Percentiles rank a stretch among this genome's conserved stretches.
These are phyloP conservation scores for Xylariomycetidae sp. DNA, from an alignment of 2,329 filamentous ascomycete species.

Conservation along the genomic window DNA sequence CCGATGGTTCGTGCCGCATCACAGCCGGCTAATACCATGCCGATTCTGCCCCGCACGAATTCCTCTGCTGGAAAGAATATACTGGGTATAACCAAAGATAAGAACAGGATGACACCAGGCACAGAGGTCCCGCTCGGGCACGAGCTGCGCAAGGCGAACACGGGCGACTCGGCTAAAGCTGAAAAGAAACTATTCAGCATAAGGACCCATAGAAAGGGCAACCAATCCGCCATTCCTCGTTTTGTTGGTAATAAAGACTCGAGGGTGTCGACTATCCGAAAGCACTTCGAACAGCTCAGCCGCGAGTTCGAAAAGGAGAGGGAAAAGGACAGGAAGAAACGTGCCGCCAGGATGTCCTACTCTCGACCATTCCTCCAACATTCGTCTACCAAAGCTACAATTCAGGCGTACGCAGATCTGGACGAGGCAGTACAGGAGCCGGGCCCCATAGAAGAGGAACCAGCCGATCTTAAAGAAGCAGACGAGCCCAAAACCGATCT, in stretches of 20 bases:
- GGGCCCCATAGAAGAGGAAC: conserved; percentile 61
- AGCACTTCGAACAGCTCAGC: conserved; percentile 94
- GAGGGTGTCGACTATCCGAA: conserved; percentile 85
- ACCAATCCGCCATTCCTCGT: conserved; percentile 79
- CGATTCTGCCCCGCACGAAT: conserved; percentile 41
- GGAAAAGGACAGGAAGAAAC: conserved; percentile 75
- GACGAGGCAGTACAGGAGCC: conserved; percentile 86
- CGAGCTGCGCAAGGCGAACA: conserved; percentile 28
- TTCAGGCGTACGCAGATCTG: conserved; percentile 92
- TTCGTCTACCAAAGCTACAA: conserved; percentile 89
- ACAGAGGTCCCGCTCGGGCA: conserved; percentile 21
- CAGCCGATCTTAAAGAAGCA: conserved; percentile 30
- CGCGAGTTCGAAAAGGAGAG: conserved; percentile 95
- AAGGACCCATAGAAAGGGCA: conserved; percentile 62
- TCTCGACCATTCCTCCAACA: conserved; percentile 79
- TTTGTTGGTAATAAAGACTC: conserved; percentile 74
- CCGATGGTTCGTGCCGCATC: conserved; percentile 51
- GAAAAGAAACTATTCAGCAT: conserved; percentile 66
- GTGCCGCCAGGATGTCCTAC: conserved; percentile 69
- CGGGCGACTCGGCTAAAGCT: conserved; percentile 40
- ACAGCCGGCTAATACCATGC: conserved; percentile 37
- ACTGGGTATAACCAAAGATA: conserved; percentile 25
- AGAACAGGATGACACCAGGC: conserved; percentile 13
- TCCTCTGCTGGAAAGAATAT: conserved; percentile 39
- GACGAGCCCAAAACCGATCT: conserved; percentile 25